Evolutionary conservation across 1,284 basidiomycete genomes (phyloP), one percentile per base, ranked within the genome.

Genomic region (Trichosporon ovoides): DNA sequence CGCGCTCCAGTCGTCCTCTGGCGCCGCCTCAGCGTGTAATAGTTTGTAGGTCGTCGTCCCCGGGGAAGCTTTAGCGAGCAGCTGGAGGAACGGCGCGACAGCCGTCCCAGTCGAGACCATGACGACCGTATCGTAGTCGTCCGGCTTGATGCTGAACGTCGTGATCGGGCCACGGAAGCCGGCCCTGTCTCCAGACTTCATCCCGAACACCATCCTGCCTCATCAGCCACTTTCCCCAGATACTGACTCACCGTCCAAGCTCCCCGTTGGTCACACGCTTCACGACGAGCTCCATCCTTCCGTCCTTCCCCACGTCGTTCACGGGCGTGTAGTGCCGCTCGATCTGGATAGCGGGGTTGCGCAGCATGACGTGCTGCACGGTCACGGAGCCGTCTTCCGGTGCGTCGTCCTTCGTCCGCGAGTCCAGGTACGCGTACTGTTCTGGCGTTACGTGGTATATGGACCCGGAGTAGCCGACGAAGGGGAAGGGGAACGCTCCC

Each of bases 41-140:
- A 76, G 65, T 22, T 63, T 56, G 55, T 66, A 66, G 14, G 54
- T 43, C 2, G 66, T 64, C 5, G 12, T 11, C 14, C 31, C n/a
- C 11, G 60, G 6, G 6, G 60, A 62, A 16, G 70, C 55, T 52
- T 71, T 75, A 20, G 68, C 69, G 10, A 78, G 64, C 1, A 77
- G 66, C 64, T 78, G 76, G 7, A 78, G 67, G 61, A 78, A 77
- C 6, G 76, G 76, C 2, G 75, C 66, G 9, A 78, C 63, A 1
- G 71, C 76, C 33, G 76, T 78, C 19, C 76, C 76, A 9, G 74
- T 76, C 6, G 74, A 74, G 20, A 78, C 72, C 76, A 76, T 76
- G 35, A 76, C 61, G 55, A 77, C 65, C 28, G 65, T 64, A 56
- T 75, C 73, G 40, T 72, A 73, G 13, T 66, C 43, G 0, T 38